Evolutionary conservation across 176 grass and related monocot genomes (phyloP), one percentile per base, ranked within the genome.

Genomic region (Musa acuminata): DNA sequence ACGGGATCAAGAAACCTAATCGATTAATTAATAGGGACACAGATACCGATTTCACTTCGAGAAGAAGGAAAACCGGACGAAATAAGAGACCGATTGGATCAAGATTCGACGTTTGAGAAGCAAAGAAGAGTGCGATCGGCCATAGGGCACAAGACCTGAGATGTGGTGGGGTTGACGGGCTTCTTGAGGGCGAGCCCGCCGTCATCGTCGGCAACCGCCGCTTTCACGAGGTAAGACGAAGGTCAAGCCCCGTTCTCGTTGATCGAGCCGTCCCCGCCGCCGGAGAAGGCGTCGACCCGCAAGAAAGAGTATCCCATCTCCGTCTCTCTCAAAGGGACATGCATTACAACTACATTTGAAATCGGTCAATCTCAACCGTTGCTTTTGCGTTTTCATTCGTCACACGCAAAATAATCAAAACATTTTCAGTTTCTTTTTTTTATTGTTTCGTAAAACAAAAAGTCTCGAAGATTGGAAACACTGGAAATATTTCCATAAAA

Each of bases 191-290:
- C 65, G 67, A 71, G 48, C 22, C 24, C 22, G 3, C 51, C 60
- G 20, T 27, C 83, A 51, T 80, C 81, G 62, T 82, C 78, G 69
- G 82, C 75, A 12, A 76, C 80, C 58, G 87, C 81, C 76, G 94
- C 90, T 76, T 85, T 94, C 78, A 94, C 86, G 82, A 99, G 90
- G 78, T 89, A 29, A 94, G 83, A 94, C 90, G 81, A 87, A 99
- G 79, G 95, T 86, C 75, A 94, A 99, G 49, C 95, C 95, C 21
- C 95, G 80, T 85, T 89, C 29, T 94, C 84, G 88, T 94, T 99
- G 86, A 99, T 94, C 95, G 90, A 99, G 54, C 94, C 87, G 74
- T 94, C 95, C 69, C 88, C 90, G 26, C 95, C 78, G 72, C 88
- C 84, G 17, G 91, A 99, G 16, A 94, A 80, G 48, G 88, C 88